Base-by-base conservation (phyloP, 352 stramenopile genomes). In the Phytophthora nicotianae region DNA sequence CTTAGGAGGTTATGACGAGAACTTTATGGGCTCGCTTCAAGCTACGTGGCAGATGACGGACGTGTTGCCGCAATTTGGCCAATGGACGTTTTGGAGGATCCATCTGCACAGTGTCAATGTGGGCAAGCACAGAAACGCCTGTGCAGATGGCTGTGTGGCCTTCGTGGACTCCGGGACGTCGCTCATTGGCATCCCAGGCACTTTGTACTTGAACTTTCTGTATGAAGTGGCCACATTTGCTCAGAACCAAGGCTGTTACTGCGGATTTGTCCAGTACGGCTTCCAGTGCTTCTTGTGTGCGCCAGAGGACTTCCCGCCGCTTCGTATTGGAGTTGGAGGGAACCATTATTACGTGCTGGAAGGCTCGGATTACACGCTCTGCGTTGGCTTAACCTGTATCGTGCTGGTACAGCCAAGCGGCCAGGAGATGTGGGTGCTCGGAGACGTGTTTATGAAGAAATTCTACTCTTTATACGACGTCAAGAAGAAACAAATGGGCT, bases 91-190 rank as follows among this genome's bases (percentile, higher is more conserved):
- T 35, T 94, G 85, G 83, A 77, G 83, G 47, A 79, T 94, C 17
- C 66, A 80, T 42, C 61, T 94, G 49, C 82, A 92, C 50, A 88
- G 77, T 55, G 69, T 94, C 0, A 58, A 73, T 26, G 74, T 94
- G 11, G 80, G 72, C 14, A 65, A 65, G 19, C 69, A 76, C 40
- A 40, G 54, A 6, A 86, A 88, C 35, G 68, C 74, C 2, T 88
- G 80, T 24, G 16, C 58, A 0, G 61, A 81, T 21, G 88, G 81
- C 16, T 90, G 81, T 50, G 89, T 95, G 26, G 96, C 86, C 21
- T 98, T 99, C 75, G 87, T 98, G 38, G 97, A 99, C 88, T 98
- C 92, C n/a, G 97, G 97, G 38, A 99, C 97, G 40, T 98, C 93
- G 58, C 85, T 99, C 9, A 88, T 99, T 47, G 94, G 91, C 10